Percentiles rank a stretch among this genome's conserved stretches.
Conservation (phyloP, 1,284 basidiomycete genomes). For the Agaricales sp. region DNA sequence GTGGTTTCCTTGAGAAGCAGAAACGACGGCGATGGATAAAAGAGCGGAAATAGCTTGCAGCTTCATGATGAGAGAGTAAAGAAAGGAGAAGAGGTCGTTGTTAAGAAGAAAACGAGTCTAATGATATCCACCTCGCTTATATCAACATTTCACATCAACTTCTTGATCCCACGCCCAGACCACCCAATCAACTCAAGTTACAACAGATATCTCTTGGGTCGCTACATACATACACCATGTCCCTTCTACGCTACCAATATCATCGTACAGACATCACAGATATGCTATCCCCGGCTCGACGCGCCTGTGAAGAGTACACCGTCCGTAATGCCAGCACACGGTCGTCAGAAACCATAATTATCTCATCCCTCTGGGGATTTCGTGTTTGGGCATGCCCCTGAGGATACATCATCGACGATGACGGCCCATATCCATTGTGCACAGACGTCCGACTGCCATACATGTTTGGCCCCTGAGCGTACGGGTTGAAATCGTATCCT, state of each 20-base stretch:
- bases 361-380: conserved; percentile 59
- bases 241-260: not conserved
- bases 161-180: not conserved
- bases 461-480: conserved; percentile 15
- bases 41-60: conserved; percentile 30
- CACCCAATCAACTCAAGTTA: too few relatives aligned
- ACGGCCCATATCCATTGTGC: conserved; percentile 20
- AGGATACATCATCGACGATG: conserved; percentile 9
- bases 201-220: not conserved
- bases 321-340: conserved; percentile 59
- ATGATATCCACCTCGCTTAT: not conserved
- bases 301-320: conserved; percentile 14
- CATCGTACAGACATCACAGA: conserved; percentile 2
- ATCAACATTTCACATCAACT: too few relatives aligned
- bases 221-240: not conserved
- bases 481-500: conserved; percentile 24
- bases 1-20: conserved; percentile 23
- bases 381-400: conserved; percentile 20
- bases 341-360: conserved; percentile 74
- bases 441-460: conserved; percentile 1
- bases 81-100: conserved; percentile 11
- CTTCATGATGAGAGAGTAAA: conserved; percentile 27
- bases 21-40: conserved; percentile 26
- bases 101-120: conserved; percentile 5
- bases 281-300: not conserved